Evolutionary conservation across 495 filamentous ascomycete genomes (phyloP).

Genomic region (Haplographium delicatum): DNA sequence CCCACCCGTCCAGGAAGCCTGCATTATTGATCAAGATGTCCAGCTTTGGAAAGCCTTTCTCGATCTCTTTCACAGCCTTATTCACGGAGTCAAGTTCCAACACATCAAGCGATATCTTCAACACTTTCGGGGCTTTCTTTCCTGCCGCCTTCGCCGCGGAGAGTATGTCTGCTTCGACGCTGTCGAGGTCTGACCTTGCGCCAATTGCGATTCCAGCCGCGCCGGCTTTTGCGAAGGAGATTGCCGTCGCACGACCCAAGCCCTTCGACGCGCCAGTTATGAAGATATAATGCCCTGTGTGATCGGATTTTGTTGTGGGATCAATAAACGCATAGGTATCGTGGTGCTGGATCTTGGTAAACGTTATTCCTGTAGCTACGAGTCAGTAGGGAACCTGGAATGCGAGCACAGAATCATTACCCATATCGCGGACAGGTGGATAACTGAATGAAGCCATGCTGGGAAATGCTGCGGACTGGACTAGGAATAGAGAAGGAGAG

Average conservation of each 20-base stretch:
- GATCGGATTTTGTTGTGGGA: conserved; percentile 22
- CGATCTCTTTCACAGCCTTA: conserved; percentile 30
- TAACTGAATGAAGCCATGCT: too few species aligned
- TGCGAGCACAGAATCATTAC: too few species aligned
- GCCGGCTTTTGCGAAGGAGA: conserved; percentile 43
- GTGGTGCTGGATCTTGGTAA: conserved; percentile 22
- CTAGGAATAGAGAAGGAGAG: too few species aligned
- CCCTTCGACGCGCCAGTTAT: conserved; percentile 47
- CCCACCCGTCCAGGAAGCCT: conserved; percentile 36
- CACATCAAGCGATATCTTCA: conserved; percentile 36
- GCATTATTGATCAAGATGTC: conserved; percentile 60
- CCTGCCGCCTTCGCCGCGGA: conserved; percentile 31
- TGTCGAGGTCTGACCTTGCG: conserved; percentile 38
- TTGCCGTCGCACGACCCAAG: conserved; percentile 39
- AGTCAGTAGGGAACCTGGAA: too few species aligned
- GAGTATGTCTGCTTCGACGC: conserved; percentile 30
- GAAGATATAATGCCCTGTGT: conserved; percentile 32
- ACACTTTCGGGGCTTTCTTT: conserved; percentile 28
- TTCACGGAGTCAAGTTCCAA: conserved; percentile 35
- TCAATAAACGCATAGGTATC: conserved; percentile 48
- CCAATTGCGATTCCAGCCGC: conserved; percentile 29
- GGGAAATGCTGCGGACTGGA: too few species aligned
- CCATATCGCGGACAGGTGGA: too few species aligned
- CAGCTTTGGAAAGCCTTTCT: conserved; percentile 34
- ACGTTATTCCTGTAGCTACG: too few species aligned